These are phyloP conservation scores for Phytopythium oedochilum DNA, from an alignment of 352 stramenopile species.

Conservation along the genomic window DNA sequence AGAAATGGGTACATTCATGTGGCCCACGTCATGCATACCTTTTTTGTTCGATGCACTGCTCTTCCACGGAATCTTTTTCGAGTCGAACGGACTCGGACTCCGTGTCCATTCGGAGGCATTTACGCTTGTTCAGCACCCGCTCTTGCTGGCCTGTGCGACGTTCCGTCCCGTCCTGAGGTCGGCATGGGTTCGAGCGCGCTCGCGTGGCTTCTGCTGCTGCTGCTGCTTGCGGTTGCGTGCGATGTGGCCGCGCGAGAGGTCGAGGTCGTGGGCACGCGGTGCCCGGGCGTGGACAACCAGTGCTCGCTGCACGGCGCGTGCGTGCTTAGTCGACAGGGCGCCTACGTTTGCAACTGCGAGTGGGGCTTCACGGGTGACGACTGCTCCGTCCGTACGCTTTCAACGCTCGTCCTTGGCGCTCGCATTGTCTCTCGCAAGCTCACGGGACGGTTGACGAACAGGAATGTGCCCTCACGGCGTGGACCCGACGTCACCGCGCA, in stretches of 20 bases:
- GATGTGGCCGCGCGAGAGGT: conserved; percentile 5
- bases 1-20: conserved; percentile 6
- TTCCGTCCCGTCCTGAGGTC: no score
- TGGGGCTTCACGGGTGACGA: conserved; percentile 61
- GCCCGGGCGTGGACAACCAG: conserved; percentile 52
- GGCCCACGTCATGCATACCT: background rate
- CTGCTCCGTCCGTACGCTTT: conserved; percentile 53
- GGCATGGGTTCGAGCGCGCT: conserved; percentile 4
- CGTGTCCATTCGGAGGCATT: conserved; percentile 3
- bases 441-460: conserved; percentile 8
- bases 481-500: conserved; percentile 34
- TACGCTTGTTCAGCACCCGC: background rate
- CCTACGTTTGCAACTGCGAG: conserved; percentile 76
- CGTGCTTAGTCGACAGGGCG: conserved; percentile 52
- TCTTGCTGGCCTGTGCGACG: no score
- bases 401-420: background rate
- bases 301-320: conserved; percentile 68
- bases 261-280: conserved; percentile 28
- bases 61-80: background rate
- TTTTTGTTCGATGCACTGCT: background rate
- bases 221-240: background rate
- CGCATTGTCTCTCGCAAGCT: background rate
- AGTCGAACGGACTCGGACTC: background rate
- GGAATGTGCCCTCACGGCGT: conserved; percentile 70
- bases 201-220: conserved; percentile 3